Evolutionary conservation across 1,284 basidiomycete species (phyloP).

Genomic region (Phylloboletellus chloephorus): DNA sequence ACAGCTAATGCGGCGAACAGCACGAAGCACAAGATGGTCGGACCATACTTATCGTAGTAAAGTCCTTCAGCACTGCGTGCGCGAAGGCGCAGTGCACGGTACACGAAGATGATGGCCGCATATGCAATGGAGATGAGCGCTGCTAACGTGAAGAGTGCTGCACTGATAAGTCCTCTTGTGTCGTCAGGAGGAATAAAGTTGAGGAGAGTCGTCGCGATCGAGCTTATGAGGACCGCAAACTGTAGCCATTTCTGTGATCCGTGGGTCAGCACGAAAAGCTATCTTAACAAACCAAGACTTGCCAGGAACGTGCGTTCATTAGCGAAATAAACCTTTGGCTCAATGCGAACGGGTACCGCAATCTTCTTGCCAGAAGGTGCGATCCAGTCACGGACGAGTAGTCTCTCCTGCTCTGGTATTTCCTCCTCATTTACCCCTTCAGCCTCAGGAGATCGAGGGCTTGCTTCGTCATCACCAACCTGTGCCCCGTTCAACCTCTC

Average conservation of each 20-base stretch:
- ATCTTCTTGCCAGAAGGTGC: constrained; percentile 89
- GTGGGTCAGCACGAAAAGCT: constrained; percentile 11
- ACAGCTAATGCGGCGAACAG: constrained; percentile 69
- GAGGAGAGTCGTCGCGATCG: constrained; percentile 84
- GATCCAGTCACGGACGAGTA: constrained; percentile 68
- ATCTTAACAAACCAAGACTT: constrained; percentile 28
- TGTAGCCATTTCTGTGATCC: constrained; percentile 82
- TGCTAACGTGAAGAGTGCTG: constrained; percentile 82
- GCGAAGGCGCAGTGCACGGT: constrained; percentile 74
- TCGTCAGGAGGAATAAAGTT: constrained; percentile 84
- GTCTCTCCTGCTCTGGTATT: constrained; percentile 45
- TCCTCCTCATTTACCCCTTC: constrained; percentile 38
- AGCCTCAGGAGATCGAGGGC: constrained; percentile 37
- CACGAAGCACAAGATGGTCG: constrained; percentile 68
- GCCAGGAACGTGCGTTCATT: constrained; percentile 90
- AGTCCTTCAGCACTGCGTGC: constrained; percentile 70
- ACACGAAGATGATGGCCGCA: constrained; percentile 83
- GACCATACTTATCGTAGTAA: constrained; percentile 88
- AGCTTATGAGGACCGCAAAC: constrained; percentile 84
- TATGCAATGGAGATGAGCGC: constrained; percentile 90
- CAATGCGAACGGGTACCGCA: constrained; percentile 87
- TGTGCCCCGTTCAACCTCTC: constrained; percentile 47
- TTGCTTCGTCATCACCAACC: constrained; percentile 30
- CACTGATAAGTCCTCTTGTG: constrained; percentile 74
- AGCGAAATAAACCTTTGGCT: constrained; percentile 98